Evolutionary conservation across 1,284 basidiomycete genomes (phyloP).

Genomic region (Exobasidium cylindrosporum): DNA sequence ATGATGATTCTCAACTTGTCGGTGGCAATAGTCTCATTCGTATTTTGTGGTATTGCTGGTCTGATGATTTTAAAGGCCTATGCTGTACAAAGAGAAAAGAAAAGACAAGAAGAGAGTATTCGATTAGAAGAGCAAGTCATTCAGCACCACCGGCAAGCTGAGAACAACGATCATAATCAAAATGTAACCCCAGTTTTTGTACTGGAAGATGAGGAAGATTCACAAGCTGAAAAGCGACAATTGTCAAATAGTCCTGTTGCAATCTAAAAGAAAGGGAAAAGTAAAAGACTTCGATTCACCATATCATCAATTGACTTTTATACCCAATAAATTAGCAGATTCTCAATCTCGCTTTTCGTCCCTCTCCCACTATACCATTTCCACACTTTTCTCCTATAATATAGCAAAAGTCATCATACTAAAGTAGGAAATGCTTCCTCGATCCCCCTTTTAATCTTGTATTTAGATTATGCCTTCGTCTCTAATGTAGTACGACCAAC

Average conservation of each 20-base stretch:
- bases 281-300: no score
- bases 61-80: slow-evolving; percentile 49
- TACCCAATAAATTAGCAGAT: no score
- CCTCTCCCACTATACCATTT: no score
- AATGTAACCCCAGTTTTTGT: not conserved
- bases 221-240: not conserved
- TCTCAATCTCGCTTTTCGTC: no score
- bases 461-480: no score
- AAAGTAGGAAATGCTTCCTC: no score
- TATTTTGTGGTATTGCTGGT: slow-evolving; percentile 42
- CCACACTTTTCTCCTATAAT: no score
- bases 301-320: no score
- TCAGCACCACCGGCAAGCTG: not conserved
- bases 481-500: no score
- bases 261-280: no score
- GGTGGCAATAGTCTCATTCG: slow-evolving; percentile 40
- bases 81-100: slow-evolving; percentile 32
- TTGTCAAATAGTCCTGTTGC: not conserved
- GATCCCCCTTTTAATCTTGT: no score
- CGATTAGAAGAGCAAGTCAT: not conserved
- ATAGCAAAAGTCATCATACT: no score
- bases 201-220: not conserved
- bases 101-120: not conserved
- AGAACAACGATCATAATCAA: not conserved
- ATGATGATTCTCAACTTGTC: slow-evolving; percentile 54